These are phyloP conservation scores for Penicillium tannophilum DNA, from an alignment of 495 filamentous ascomycete genomes.

Conservation along the genomic window DNA sequence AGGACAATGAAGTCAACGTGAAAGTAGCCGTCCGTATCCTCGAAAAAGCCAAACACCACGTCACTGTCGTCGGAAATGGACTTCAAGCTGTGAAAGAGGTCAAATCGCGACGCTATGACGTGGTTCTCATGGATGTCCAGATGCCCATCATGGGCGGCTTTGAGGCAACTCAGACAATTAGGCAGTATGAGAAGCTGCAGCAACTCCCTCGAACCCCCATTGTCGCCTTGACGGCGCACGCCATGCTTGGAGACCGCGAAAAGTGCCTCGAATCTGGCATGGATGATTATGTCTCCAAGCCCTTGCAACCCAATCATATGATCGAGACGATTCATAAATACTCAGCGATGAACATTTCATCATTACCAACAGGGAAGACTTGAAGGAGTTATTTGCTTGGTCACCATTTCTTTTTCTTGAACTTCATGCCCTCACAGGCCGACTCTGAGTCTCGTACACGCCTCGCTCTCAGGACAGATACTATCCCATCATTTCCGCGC, in stretches of 20 bases:
- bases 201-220: constrained; percentile 62
- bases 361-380: not conserved
- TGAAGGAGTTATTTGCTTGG: not conserved
- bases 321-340: constrained; percentile 73
- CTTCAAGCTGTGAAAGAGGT: constrained; percentile 72
- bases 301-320: constrained; percentile 66
- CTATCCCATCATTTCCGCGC: not conserved
- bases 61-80: constrained; percentile 72
- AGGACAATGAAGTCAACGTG: constrained; percentile 81
- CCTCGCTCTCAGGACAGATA: not conserved
- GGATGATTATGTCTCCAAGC: constrained; percentile 84
- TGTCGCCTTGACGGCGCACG: constrained; percentile 80
- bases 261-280: constrained; percentile 77
- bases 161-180: constrained; percentile 69
- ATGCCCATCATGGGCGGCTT: constrained; percentile 86
- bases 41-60: constrained; percentile 72
- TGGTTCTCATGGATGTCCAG: constrained; percentile 89
- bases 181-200: constrained; percentile 58
- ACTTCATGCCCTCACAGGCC: not conserved
- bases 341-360: constrained; percentile 25
- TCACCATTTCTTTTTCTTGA: not conserved
- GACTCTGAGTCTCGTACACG: not conserved
- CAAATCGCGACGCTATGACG: constrained; percentile 57
- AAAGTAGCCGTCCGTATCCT: constrained; percentile 77
- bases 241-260: constrained; percentile 78